Evolutionary conservation across 768 basidiomycete species (phyloP).

Genomic region (Gyrodon lividus): DNA sequence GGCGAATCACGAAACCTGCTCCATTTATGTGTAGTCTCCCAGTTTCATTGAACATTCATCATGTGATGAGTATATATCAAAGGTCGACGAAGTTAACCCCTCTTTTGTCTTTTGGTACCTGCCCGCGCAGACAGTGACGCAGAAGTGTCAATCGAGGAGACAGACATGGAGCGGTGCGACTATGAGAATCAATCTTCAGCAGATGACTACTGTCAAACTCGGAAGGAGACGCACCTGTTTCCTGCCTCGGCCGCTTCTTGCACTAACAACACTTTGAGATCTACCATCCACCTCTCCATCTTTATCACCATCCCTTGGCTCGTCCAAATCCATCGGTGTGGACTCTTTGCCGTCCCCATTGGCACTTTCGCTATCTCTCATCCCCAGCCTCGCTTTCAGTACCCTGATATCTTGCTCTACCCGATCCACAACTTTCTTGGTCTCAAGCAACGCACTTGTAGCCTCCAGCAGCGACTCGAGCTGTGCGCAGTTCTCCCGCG

Average conservation of each 20-base stretch:
- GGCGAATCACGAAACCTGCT: conserved; percentile 1
- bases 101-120: conserved; percentile 59
- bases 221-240: conserved; percentile 45
- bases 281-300: conserved; percentile 49
- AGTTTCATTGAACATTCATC: conserved; percentile 8
- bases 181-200: conserved; percentile 19
- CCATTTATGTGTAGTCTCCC: conserved; percentile 10
- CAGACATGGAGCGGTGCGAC: conserved; percentile 67
- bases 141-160: conserved; percentile 73
- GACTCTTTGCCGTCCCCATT: conserved; percentile 39
- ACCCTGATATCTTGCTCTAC: conserved; percentile 83
- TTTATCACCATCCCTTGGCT: conserved; percentile 31
- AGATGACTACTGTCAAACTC: background rate
- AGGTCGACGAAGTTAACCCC: conserved; percentile 32
- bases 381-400: conserved; percentile 58
- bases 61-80: background rate
- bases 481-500: conserved; percentile 71
- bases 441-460: conserved; percentile 75
- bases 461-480: conserved; percentile 75
- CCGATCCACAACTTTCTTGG: conserved; percentile 83
- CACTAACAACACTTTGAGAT: conserved; percentile 64
- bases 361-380: conserved; percentile 45
- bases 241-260: conserved; percentile 52
- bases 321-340: conserved; percentile 53
- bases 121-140: conserved; percentile 49